Percentiles rank a stretch among this genome's conserved stretches.
Evolutionary conservation across 73 alveolate species (phyloP).

Genomic region (Durusdinium trenchii): DNA sequence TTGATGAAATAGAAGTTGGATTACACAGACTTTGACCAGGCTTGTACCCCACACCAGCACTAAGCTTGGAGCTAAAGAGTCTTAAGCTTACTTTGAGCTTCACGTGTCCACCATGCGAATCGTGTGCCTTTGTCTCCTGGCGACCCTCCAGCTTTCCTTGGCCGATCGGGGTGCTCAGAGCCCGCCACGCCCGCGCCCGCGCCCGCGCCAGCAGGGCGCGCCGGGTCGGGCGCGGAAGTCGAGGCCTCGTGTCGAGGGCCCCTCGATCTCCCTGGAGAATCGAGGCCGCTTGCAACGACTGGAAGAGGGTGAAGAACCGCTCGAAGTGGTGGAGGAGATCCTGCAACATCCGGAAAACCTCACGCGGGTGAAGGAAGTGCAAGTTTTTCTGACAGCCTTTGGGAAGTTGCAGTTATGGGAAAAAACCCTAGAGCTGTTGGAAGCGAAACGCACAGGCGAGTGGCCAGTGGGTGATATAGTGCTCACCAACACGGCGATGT

Average conservation of each 20-base stretch:
- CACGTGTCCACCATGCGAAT: too few relatives aligned
- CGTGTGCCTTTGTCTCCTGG: too few relatives aligned
- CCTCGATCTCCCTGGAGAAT: conserved; percentile 61
- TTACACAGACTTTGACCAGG: too few relatives aligned
- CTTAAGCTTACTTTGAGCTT: too few relatives aligned
- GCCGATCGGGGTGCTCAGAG: too few relatives aligned
- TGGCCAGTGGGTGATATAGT: conserved; percentile 72
- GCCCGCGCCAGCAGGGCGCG: too few relatives aligned
- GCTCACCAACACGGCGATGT: conserved; percentile 58
- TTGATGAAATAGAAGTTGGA: too few relatives aligned
- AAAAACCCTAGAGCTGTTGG: conserved; percentile 35
- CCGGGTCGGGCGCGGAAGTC: background rate
- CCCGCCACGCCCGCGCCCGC: too few relatives aligned
- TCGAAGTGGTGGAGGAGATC: background rate
- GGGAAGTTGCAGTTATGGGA: conserved; percentile 62
- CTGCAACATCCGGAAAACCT: conserved; percentile 1
- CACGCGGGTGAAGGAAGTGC: conserved; percentile 58
- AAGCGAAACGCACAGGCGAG: conserved; percentile 43
- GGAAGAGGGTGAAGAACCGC: background rate
- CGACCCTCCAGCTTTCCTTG: too few relatives aligned
- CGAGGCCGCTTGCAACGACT: background rate
- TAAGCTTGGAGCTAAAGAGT: too few relatives aligned
- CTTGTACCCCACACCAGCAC: too few relatives aligned
- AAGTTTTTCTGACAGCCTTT: conserved; percentile 20
- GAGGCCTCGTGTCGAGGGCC: conserved; percentile 14